These are phyloP conservation scores for Coelastrella sp. DNA, from an alignment of 139 green algal genomes.

Conservation along the genomic window DNA sequence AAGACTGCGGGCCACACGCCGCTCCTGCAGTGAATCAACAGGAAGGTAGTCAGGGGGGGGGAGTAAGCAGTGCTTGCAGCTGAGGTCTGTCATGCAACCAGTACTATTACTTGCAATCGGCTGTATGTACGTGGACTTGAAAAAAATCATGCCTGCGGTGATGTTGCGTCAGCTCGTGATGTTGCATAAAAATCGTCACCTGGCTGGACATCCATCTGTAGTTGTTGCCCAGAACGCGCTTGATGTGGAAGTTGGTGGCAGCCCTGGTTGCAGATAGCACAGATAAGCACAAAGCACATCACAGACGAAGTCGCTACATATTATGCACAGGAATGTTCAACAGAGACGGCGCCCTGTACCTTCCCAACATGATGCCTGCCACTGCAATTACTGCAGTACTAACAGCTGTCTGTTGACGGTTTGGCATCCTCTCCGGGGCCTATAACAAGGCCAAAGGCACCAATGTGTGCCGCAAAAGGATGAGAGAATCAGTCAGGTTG, in stretches of 20 bases:
- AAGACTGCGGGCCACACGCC: slow-evolving; percentile 42
- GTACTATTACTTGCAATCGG: no score
- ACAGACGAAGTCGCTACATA: no score
- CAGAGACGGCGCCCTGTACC: background rate
- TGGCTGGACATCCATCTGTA: slow-evolving; percentile 39
- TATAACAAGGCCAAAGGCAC: background rate
- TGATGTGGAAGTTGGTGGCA: background rate
- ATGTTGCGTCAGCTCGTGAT: background rate
- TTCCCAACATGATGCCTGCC: background rate
- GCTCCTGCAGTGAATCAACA: slow-evolving; percentile 46
- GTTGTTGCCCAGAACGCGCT: slow-evolving; percentile 48
- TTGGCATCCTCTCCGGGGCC: background rate
- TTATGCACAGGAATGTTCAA: no score
- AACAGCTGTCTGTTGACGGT: background rate
- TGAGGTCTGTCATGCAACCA: no score
- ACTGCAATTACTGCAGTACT: background rate
- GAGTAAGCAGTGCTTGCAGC: background rate
- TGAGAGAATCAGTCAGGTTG: no score
- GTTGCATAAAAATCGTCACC: slow-evolving; percentile 10
- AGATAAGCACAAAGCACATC: no score
- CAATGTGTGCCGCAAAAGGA: background rate
- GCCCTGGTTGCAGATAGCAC: background rate
- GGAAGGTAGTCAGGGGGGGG: no score
- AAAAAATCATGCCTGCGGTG: no score
- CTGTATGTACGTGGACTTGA: no score